Evolutionary conservation across 768 basidiomycete genomes (phyloP), one percentile per base, ranked within the genome.

Genomic region (Phylloporus arenicola): DNA sequence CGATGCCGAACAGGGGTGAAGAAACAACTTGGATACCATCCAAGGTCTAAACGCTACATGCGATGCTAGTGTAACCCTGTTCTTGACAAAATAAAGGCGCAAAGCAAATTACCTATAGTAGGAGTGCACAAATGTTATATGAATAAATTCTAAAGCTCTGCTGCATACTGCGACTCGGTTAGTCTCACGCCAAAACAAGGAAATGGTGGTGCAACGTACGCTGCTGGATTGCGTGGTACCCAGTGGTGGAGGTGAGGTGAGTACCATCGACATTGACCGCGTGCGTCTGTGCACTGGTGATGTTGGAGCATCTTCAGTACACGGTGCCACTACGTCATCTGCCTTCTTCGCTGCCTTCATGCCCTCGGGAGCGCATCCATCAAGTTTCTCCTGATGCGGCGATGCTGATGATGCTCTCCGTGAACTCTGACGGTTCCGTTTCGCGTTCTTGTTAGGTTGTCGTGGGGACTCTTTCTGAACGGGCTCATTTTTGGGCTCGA

Each of bases 231-330:
- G 52, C 16, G 51, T 38, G 9, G 48, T 40, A 25, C 59, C 46
- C 48, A 44, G 38, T 9, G 55, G 34, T 27, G 46, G 30, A 11
- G 63, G 55, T 4, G 65, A 54, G 2, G 45, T 54, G 38, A 34
- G 46, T 14, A 65, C 58, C 52, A 54, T 64, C 3, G 66, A 49
- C 63, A 68, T 52, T 0, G 66, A 68, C 30, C 35, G 64, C 27
- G 68, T 55, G 17, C 66, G 65, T 47, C 66, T 43, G 27, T 58
- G 66, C 6, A 48, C 53, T 3, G 48, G 56, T 4, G 60, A 53
- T 4, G 52, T 44, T 6, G 58, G 54, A 6, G 30, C 38, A 31
- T 48, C 34, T 34, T 35, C 42, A 30, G 34, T 30, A 22, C 42
- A 34, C 4, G 38, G 33, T 3, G 29, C 39, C 39, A 29, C 42